phyloP scores from a whole-genome alignment of 768 basidiomycete species.

The Russula vinacea region DNA sequence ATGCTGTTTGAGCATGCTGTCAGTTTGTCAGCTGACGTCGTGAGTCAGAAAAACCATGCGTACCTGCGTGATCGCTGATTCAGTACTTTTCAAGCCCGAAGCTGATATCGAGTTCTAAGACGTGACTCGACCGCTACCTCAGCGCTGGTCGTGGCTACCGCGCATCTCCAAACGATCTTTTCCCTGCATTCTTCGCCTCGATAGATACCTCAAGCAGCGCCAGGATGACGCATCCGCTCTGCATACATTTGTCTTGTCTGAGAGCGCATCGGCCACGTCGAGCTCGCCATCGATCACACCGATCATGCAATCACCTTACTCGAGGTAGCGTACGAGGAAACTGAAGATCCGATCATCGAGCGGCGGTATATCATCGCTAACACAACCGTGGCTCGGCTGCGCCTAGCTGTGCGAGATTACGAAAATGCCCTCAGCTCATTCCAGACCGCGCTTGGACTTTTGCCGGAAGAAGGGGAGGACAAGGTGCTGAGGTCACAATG shows the following conservation, averaged over 20 bases:
- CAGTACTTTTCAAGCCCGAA: conserved; percentile 52
- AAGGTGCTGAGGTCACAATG: conserved; percentile 56
- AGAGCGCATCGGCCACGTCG: conserved; percentile 73
- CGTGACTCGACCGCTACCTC: conserved; percentile 48
- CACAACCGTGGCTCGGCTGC: conserved; percentile 73
- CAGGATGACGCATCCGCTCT: conserved; percentile 71
- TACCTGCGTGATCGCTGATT: conserved; percentile 22
- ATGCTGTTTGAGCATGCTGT: conserved; percentile 74
- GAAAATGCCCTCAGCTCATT: conserved; percentile 64
- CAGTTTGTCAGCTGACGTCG: conserved; percentile 55
- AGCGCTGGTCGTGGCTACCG: conserved; percentile 28
- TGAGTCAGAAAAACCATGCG: conserved; percentile 37
- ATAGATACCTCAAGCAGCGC: conserved; percentile 64
- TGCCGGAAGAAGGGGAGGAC: conserved; percentile 46
- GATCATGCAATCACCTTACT: conserved; percentile 63
- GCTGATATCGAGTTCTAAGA: conserved; percentile 72
- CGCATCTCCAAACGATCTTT: conserved; percentile 47
- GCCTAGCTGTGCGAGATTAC: conserved; percentile 58
- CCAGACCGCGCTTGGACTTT: conserved; percentile 66
- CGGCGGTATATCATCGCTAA: conserved; percentile 78
- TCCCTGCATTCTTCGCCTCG: conserved; percentile 81
- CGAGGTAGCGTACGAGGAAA: conserved; percentile 86
- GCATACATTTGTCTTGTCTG: conserved; percentile 81
- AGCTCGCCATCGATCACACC: conserved; percentile 56
- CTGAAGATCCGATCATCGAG: conserved; percentile 77